Evolutionary conservation across 176 grass and related monocot species (phyloP).

Genomic region (Alopecurus myosuroides): DNA sequence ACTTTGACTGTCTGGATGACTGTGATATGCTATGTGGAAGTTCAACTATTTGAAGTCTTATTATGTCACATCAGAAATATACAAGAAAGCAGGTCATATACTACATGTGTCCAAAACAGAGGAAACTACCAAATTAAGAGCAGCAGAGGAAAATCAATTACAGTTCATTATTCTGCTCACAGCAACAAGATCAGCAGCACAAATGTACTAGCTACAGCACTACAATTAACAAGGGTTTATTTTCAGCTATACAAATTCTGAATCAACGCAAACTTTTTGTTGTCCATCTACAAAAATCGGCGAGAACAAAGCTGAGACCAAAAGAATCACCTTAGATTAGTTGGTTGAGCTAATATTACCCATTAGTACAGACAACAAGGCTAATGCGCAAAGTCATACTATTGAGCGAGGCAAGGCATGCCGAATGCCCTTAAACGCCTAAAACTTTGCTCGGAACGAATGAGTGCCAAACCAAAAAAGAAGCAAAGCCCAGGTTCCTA

Average conservation of each 20-base stretch:
- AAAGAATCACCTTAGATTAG: not conserved
- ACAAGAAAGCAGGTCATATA: not conserved
- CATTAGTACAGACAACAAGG: not conserved
- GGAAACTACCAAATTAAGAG: not conserved
- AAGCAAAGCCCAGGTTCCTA: not conserved
- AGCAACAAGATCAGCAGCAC: not conserved
- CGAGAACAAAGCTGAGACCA: not conserved
- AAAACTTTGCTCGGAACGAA: not conserved
- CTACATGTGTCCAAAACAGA: not conserved
- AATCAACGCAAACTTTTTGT: not conserved
- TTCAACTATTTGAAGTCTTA: not conserved
- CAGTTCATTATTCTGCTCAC: not conserved
- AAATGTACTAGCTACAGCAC: not conserved
- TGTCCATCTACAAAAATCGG: not conserved
- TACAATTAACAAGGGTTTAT: not conserved
- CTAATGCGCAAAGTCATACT: not conserved
- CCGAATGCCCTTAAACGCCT: not conserved
- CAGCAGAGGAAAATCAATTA: not conserved
- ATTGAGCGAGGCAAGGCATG: not conserved
- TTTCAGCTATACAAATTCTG: not conserved
- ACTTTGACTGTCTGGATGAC: not conserved
- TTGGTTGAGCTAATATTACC: not conserved
- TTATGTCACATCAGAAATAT: not conserved
- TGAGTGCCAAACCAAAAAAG: not conserved
- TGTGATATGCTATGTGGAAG: not conserved